Base-by-base conservation (phyloP, 257 asterid species). In the Vinca minor region DNA sequence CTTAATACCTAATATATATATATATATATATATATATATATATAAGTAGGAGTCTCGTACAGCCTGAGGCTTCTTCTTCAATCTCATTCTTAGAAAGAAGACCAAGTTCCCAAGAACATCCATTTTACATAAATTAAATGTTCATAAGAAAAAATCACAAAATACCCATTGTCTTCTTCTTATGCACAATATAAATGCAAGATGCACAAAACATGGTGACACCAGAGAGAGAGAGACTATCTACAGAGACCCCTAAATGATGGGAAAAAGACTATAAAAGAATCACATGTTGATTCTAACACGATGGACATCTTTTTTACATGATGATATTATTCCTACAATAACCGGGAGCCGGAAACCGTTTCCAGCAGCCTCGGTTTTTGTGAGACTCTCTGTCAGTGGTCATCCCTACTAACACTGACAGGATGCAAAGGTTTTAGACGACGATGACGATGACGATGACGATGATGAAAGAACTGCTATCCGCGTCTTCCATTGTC, bases 261-360 rank as follows among this genome's bases (percentile, higher is more conserved):
- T 70, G 81, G 93, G 88, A 75, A n/a, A 25, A 9, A 49, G 50
- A 70, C 78, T 74, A 74, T 59, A 65, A 78, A 77, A 82, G 96
- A 90, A 90, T 84, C 96, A 84, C 84, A 87, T 76, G 53, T 91
- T 91, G 97, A 91, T 84, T 87, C 97, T 78, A 77, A n/a, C n/a
- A n/a, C n/a, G n/a, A n/a, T n/a, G n/a, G n/a, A n/a, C n/a, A n/a
- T n/a, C 7, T 70, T 73, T n/a, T 76, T 49, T 66, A 73, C 76
- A 82, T 10, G 53, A 69, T 69, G n/a, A n/a, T n/a, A n/a, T 73
- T 65, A 69, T 81, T 80, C 73, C 80, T 78, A 76, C 72, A 48
- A n/a, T n/a, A n/a, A 44, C 60, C 50, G 32, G 75, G 38, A 31
- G 82, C 94, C 81, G 60, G 87, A 85, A 83, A 78, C 83, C 95